Evolutionary conservation across 1,139 yeast genomes (phyloP), one percentile per base, ranked within the genome.

Genomic region (Kodamaea plutei): DNA sequence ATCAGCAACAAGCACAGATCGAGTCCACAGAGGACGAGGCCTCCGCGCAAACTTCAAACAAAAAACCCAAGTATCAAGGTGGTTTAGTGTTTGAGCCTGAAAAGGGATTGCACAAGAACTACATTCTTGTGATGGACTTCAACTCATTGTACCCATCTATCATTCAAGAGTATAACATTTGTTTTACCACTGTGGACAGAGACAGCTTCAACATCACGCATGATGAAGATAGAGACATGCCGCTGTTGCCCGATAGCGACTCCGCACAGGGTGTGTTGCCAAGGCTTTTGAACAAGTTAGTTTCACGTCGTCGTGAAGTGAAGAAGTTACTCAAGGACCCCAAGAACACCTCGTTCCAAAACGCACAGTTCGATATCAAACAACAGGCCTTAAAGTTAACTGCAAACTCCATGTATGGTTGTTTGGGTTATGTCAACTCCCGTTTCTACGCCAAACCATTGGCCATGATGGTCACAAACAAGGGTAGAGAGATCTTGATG

Each of bases 331-430:
- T 93, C 69, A 89, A 88, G 48, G 81, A 79, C 45, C 81, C 89
- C 14, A 71, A 72, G 31, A 76, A 81, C 20, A 68, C 79, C 0
- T 65, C 77, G 0, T 65, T 70, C 34, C 85, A 84, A 43, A 72
- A 62, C 35, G 78, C 81, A 0, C 95, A 89, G 52, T 88, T 84
- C 67, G 98, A 93, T 57, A 88, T 88, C 50, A 87, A 89, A 50
- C 98, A 93, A 58, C 95, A 84, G 52, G 98, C 98, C 0, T 73
- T 93, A 52, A 93, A 93, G 56, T 71, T 93, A 50, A 93, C 98
- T 2, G 99, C 99, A 12, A 93, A 93, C 59, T 91, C 98, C 18
- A 91, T 93, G 97, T 93, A 93, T 61, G 99, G 99, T 53, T 93
- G 98, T 73, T 73, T 93, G 47, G 99, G 98, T 43, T 89, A 81